phyloP scores from a whole-genome alignment of 1,139 yeast genomes.

The Sugiyamaella neomexicana region DNA sequence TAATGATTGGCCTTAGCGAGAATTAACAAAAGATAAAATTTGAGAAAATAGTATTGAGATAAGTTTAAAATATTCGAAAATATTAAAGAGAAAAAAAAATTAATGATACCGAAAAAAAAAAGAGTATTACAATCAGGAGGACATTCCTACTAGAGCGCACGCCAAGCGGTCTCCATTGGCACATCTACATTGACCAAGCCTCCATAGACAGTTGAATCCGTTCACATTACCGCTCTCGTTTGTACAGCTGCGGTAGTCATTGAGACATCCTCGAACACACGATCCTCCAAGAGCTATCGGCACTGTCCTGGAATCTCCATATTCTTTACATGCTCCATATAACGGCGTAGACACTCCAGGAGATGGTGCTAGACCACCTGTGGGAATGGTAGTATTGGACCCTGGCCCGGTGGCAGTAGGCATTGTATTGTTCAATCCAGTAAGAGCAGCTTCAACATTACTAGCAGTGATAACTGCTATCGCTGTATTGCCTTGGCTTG shows the following conservation, averaged over 20 bases:
- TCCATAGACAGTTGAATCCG: constrained; percentile 25
- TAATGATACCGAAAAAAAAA: constrained; percentile 6
- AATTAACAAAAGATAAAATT: neutral
- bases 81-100: constrained; percentile 7
- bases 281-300: constrained; percentile 28
- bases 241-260: constrained; percentile 24
- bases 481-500: constrained; percentile 13
- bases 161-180: constrained; percentile 31
- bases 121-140: constrained; percentile 2
- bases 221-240: constrained; percentile 10
- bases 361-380: neutral
- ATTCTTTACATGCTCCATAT: constrained; percentile 20
- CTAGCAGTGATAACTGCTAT: constrained; percentile 16
- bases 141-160: constrained; percentile 20
- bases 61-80: constrained; percentile 10
- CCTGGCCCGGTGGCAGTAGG: neutral
- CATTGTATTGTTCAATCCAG: neutral
- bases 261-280: constrained; percentile 32
- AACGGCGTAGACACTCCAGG: neutral
- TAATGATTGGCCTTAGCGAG: neutral
- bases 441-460: constrained; percentile 14
- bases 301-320: constrained; percentile 21
- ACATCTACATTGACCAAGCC: constrained; percentile 31
- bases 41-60: neutral
- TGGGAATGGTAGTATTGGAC: neutral